A percentile compares a stretch with the other conserved stretches of the same genome.
These are phyloP conservation scores for Yarrowia galli DNA, from an alignment of 1,139 yeast genomes.

Conservation along the genomic window DNA sequence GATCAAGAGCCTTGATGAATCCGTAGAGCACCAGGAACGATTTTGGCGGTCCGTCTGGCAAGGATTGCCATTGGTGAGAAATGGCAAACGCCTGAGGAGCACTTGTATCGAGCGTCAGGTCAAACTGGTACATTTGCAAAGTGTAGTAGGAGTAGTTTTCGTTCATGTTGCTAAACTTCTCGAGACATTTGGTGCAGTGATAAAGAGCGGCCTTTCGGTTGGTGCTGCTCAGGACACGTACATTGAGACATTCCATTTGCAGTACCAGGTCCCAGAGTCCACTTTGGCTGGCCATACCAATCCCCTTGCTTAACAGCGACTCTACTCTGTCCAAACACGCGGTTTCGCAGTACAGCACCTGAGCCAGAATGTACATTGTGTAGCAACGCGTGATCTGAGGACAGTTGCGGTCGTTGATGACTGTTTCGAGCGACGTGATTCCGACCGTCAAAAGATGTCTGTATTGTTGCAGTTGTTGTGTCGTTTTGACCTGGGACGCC, in stretches of 20 bases:
- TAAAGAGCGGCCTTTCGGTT: constrained; percentile 40
- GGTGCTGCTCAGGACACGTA: constrained; percentile 27
- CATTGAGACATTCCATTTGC: constrained; percentile 40
- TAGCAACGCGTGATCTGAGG: constrained; percentile 14
- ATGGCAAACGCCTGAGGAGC: constrained; percentile 30
- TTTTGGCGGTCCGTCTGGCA: constrained; percentile 33
- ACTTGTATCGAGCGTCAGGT: constrained; percentile 4
- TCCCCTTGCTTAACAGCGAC: constrained; percentile 40
- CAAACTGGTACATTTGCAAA: constrained; percentile 25
- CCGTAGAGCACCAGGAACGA: constrained; percentile 29
- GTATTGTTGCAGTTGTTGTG: constrained; percentile 12
- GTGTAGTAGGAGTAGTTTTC: constrained; percentile 28
- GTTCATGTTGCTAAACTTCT: constrained; percentile 24
- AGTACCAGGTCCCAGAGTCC: constrained; percentile 37
- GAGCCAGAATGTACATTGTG: constrained; percentile 39
- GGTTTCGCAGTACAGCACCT: constrained; percentile 39
- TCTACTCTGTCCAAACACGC: constrained; percentile 39
- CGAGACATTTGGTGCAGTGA: constrained; percentile 33
- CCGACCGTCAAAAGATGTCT: constrained; percentile 37
- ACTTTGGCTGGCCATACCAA: constrained; percentile 38
- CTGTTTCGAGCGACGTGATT: constrained; percentile 39
- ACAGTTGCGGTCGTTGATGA: constrained; percentile 32
- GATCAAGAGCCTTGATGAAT: constrained; percentile 8
- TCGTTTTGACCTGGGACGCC: constrained; percentile 13
- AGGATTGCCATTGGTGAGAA: background rate